Evolutionary conservation across 2,329 filamentous ascomycete genomes (phyloP).

Genomic region (Arthrobotrys sinensis): DNA sequence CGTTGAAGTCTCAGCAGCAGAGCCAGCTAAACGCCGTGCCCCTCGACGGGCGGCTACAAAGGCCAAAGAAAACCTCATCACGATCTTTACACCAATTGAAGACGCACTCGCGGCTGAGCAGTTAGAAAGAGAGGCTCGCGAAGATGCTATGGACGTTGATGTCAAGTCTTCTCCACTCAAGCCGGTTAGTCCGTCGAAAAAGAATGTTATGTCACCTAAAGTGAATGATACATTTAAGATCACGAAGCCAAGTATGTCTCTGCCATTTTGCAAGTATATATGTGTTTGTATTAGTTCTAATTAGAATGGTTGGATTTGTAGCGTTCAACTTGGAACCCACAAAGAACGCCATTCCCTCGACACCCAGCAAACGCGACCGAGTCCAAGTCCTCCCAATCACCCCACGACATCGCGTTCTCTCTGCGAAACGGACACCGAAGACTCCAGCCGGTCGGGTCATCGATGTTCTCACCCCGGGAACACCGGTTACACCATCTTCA

Average conservation of each 20-base stretch:
- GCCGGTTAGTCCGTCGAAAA: constrained; percentile 56
- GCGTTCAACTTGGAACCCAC: constrained; percentile 37
- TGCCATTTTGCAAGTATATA: not conserved
- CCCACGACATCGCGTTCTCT: constrained; percentile 50
- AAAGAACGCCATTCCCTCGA: constrained; percentile 46
- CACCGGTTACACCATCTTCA: constrained; percentile 61
- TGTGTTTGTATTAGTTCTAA: not conserved
- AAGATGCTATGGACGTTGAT: constrained; percentile 59
- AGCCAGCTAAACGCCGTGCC: constrained; percentile 55
- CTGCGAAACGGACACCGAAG: constrained; percentile 61
- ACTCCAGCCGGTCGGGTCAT: constrained; percentile 61
- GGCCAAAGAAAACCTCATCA: constrained; percentile 50
- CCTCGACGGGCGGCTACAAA: constrained; percentile 43
- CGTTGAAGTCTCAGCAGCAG: constrained; percentile 11
- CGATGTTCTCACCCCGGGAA: constrained; percentile 49
- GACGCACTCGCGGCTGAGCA: constrained; percentile 17
- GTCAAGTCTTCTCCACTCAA: constrained; percentile 51
- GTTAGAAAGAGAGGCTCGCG: constrained; percentile 1
- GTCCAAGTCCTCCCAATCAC: constrained; percentile 63
- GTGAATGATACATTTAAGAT: constrained; percentile 53
- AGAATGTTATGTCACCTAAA: constrained; percentile 57
- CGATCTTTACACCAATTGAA: constrained; percentile 40
- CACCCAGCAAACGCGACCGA: constrained; percentile 55
- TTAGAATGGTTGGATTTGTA: not conserved
- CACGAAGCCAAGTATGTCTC: constrained; percentile 48